These are phyloP conservation scores for Penicillium antarcticum DNA, from an alignment of 495 filamentous ascomycete genomes.

Conservation along the genomic window DNA sequence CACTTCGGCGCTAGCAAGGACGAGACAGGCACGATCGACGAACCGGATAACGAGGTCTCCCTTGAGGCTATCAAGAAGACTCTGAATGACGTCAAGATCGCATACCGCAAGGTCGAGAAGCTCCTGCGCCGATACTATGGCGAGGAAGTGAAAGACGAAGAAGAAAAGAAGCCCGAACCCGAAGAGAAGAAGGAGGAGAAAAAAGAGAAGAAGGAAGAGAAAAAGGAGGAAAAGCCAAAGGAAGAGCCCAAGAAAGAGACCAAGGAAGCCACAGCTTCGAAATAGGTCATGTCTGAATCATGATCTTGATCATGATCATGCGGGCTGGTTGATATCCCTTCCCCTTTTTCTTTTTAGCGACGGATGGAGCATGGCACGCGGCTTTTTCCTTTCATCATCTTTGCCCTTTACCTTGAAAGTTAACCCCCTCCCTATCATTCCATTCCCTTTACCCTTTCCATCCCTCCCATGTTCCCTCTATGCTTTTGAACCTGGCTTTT, in stretches of 20 bases:
- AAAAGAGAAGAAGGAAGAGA: conserved; percentile 10
- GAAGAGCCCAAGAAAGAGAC: conserved; percentile 6
- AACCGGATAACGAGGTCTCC: conserved; percentile 58
- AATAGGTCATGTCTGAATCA: not conserved
- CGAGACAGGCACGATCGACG: conserved; percentile 63
- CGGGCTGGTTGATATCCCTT: conserved; percentile 9
- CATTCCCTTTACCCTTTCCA: conserved; percentile 2
- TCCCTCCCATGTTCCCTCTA: too few relatives aligned
- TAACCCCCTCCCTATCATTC: not conserved
- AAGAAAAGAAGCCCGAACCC: conserved; percentile 13
- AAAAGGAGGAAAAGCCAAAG: conserved; percentile 9
- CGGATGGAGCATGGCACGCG: conserved; percentile 32
- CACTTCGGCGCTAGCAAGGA: conserved; percentile 80
- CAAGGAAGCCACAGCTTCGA: conserved; percentile 1
- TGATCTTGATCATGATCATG: not conserved
- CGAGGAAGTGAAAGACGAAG: conserved; percentile 28
- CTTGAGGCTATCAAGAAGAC: conserved; percentile 67
- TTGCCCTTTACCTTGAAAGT: not conserved
- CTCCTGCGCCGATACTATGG: conserved; percentile 71
- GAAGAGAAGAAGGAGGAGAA: conserved; percentile 7
- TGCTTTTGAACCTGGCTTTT: not conserved
- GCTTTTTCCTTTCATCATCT: conserved; percentile 4
- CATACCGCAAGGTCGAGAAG: conserved; percentile 72
- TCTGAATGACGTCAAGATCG: conserved; percentile 65
- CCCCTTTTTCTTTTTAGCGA: conserved; percentile 24